Percentiles rank a stretch among this genome's conserved stretches.
phyloP scores from a whole-genome alignment of 2,329 filamentous ascomycete species.

The Trichoderma semiorbis region DNA sequence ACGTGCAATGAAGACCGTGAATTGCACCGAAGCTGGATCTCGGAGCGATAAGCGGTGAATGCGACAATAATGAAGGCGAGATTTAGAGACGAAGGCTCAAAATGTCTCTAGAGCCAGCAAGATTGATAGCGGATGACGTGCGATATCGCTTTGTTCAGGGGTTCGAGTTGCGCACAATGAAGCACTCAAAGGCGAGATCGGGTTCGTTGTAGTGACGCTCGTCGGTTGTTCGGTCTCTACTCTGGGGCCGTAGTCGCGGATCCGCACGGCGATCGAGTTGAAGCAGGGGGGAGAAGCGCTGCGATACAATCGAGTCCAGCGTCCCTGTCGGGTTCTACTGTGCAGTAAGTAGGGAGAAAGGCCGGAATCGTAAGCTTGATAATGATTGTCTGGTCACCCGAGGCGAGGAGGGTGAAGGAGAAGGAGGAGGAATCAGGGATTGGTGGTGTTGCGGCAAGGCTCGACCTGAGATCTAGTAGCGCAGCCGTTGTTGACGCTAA shows the following conservation, averaged over 20 bases:
- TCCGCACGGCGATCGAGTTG: conserved; percentile 5
- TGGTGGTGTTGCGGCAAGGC: conserved; percentile 20
- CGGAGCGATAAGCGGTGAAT: neutral
- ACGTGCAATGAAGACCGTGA: neutral
- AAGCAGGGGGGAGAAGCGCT: neutral
- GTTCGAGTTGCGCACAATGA: neutral
- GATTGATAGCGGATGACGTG: neutral
- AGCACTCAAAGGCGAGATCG: conserved; percentile 14
- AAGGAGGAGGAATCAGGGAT: neutral
- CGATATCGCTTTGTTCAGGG: neutral
- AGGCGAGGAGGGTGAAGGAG: neutral
- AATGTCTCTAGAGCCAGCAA: neutral
- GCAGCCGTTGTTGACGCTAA: neutral
- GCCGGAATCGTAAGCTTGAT: neutral
- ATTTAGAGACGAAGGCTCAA: neutral
- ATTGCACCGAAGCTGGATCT: neutral
- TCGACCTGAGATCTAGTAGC: conserved; percentile 28
- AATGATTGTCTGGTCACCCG: neutral
- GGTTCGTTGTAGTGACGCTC: conserved; percentile 11
- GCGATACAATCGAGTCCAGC: neutral
- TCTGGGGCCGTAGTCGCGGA: neutral
- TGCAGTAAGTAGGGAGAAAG: neutral
- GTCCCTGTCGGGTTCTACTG: neutral
- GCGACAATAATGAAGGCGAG: neutral
- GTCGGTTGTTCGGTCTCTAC: neutral